These are phyloP conservation scores for Sporobolomyces pararoseus DNA, from an alignment of 768 basidiomycete genomes.

Conservation along the genomic window DNA sequence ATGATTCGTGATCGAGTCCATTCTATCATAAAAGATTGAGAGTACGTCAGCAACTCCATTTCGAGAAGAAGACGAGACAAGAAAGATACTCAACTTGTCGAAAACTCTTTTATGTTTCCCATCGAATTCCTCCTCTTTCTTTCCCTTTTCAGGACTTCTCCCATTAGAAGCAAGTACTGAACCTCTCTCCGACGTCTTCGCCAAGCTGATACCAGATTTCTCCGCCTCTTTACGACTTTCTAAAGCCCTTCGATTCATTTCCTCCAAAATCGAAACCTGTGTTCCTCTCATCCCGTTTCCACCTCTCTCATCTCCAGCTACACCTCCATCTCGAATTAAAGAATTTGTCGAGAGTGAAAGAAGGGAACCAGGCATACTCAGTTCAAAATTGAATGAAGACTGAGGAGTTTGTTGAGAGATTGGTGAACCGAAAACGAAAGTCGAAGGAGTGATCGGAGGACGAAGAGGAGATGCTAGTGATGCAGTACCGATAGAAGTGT, in stretches of 20 bases:
- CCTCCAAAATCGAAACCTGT: conserved; percentile 8
- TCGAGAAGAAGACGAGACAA: background rate
- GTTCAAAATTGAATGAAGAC: background rate
- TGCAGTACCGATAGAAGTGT: no score
- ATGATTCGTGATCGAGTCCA: no score
- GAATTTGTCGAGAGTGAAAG: conserved; percentile 1
- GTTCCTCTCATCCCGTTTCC: no score
- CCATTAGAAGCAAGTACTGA: conserved; percentile 67
- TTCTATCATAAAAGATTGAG: no score
- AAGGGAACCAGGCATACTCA: background rate
- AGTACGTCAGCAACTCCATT: no score
- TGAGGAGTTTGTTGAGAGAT: no score
- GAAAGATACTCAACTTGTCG: conserved; percentile 56
- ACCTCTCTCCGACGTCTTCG: conserved; percentile 62
- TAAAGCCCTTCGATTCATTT: conserved; percentile 25
- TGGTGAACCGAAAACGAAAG: background rate
- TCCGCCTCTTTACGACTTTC: background rate
- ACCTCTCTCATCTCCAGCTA: no score
- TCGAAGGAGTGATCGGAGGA: no score
- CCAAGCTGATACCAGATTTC: no score
- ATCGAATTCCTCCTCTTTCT: conserved; percentile 59
- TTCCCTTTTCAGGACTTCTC: conserved; percentile 67
- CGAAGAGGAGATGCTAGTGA: no score
- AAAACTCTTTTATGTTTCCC: conserved; percentile 64
- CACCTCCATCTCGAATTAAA: background rate